Percentiles rank a stretch among this genome's conserved stretches.
Evolutionary conservation across 2,329 filamentous ascomycete genomes (phyloP).

Genomic region (Aspergillus sp.): DNA sequence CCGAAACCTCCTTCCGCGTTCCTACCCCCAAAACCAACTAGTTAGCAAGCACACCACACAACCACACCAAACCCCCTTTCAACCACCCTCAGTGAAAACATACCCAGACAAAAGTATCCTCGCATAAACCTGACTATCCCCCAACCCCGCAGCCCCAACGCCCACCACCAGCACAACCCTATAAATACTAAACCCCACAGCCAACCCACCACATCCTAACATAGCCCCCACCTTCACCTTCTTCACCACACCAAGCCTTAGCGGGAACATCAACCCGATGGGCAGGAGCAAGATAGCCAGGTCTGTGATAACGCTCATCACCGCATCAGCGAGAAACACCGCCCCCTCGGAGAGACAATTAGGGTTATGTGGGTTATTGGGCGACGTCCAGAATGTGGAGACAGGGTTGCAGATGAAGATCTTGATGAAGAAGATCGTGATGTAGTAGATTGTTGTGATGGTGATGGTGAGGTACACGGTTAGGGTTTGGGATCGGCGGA

Average conservation of each 20-base stretch:
- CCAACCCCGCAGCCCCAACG: not conserved
- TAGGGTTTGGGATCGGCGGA: constrained; percentile 12
- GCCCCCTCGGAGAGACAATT: constrained; percentile 14
- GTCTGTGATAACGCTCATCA: constrained; percentile 20
- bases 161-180: constrained; percentile 12
- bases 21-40: not conserved
- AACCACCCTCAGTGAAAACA: no score
- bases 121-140: not conserved
- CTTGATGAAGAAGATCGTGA: constrained; percentile 20
- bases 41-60: no score
- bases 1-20: constrained; percentile 7
- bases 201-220: constrained; percentile 17
- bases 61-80: no score
- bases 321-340: constrained; percentile 19
- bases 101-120: constrained; percentile 6
- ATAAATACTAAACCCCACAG: constrained; percentile 21
- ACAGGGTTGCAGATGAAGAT: constrained; percentile 21
- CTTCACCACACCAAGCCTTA: constrained; percentile 15
- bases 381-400: constrained; percentile 17
- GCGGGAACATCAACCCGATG: constrained; percentile 14
- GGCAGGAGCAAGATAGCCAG: constrained; percentile 20
- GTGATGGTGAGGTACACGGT: constrained; percentile 14
- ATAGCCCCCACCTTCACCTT: constrained; percentile 18
- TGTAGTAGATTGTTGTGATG: constrained; percentile 16
- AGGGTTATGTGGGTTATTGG: not conserved